Percentiles rank a stretch among this genome's conserved stretches.
phyloP scores from a whole-genome alignment of 1,284 basidiomycete genomes.

The Rhodofomes roseus region DNA sequence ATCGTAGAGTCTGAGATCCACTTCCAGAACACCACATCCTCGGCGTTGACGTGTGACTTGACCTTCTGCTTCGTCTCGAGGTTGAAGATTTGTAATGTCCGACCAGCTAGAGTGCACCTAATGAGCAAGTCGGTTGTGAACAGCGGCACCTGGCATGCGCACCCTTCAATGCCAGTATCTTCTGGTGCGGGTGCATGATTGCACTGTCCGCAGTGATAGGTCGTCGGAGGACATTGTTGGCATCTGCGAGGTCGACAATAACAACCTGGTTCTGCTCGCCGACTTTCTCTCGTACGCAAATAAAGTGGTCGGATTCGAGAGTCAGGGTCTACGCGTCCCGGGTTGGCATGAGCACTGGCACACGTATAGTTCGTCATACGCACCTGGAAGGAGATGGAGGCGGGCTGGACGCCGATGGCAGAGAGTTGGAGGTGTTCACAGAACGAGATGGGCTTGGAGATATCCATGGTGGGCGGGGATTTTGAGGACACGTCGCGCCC shows the following conservation, averaged over 20 bases:
- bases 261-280: conserved; percentile 95
- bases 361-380: conserved; percentile 30
- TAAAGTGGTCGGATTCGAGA: conserved; percentile 96
- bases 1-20: conserved; percentile 93
- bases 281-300: conserved; percentile 88
- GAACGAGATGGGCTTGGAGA: conserved; percentile 27
- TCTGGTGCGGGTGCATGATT: conserved; percentile 97
- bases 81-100: conserved; percentile 98
- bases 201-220: conserved; percentile 98
- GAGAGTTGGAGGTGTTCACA: conserved; percentile 92
- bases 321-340: conserved; percentile 68
- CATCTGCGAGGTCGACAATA: conserved; percentile 93
- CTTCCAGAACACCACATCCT: conserved; percentile 98
- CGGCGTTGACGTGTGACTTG: conserved; percentile 92
- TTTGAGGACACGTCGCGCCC: conserved; percentile 16
- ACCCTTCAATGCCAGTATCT: conserved; percentile 97
- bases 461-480: conserved; percentile 19
- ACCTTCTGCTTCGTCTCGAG: conserved; percentile 97
- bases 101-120: conserved; percentile 56
- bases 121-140: not conserved
- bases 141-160: conserved; percentile 23
- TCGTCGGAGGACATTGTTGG: conserved; percentile 93
- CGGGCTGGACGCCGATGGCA: conserved; percentile 92
- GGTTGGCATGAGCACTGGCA: conserved; percentile 7
- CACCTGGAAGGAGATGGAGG: conserved; percentile 96